phyloP scores from a whole-genome alignment of 306 rosid genomes.

The Carpinus fangiana region DNA sequence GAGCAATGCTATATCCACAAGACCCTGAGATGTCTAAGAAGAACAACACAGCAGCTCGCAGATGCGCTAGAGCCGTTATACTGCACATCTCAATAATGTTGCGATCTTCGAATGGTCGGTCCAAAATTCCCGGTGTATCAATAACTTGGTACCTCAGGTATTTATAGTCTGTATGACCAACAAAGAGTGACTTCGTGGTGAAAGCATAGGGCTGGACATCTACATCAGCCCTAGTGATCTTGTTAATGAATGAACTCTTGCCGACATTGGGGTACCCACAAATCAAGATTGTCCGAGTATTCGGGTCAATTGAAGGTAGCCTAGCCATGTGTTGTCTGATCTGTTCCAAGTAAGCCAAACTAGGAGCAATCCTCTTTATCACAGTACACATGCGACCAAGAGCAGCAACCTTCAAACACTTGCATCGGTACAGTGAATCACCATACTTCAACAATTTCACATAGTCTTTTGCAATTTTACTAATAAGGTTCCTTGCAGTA shows the following conservation, averaged over 20 bases:
- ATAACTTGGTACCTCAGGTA: slow-evolving; percentile 89
- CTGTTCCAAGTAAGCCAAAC: slow-evolving; percentile 89
- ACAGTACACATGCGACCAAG: slow-evolving; percentile 97
- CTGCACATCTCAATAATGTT: slow-evolving; percentile 95
- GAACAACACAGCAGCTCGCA: slow-evolving; percentile 86
- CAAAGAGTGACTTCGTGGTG: slow-evolving; percentile 85
- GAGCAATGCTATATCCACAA: slow-evolving; percentile 83
- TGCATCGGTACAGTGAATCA: slow-evolving; percentile 76
- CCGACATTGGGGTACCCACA: slow-evolving; percentile 96
- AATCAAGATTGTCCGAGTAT: slow-evolving; percentile 69
- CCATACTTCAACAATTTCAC: slow-evolving; percentile 84
- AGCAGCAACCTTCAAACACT: slow-evolving; percentile 83
- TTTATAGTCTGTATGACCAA: slow-evolving; percentile 86
- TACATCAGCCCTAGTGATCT: slow-evolving; percentile 86
- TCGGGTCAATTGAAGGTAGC: slow-evolving; percentile 85
- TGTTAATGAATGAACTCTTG: slow-evolving; percentile 89
- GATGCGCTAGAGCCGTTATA: slow-evolving; percentile 87
- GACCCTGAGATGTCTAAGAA: slow-evolving; percentile 88
- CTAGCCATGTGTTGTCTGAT: slow-evolving; percentile 93
- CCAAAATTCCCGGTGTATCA: slow-evolving; percentile 90
- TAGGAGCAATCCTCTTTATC: slow-evolving; percentile 77
- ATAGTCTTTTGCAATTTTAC: slow-evolving; percentile 78
- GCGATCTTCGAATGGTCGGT: slow-evolving; percentile 86
- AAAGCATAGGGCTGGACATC: slow-evolving; percentile 95
- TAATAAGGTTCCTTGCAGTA: slow-evolving; percentile 78